Evolutionary conservation across 1,284 basidiomycete genomes (phyloP), one percentile per base, ranked within the genome.

Genomic region (Cryptococcus sp.): DNA sequence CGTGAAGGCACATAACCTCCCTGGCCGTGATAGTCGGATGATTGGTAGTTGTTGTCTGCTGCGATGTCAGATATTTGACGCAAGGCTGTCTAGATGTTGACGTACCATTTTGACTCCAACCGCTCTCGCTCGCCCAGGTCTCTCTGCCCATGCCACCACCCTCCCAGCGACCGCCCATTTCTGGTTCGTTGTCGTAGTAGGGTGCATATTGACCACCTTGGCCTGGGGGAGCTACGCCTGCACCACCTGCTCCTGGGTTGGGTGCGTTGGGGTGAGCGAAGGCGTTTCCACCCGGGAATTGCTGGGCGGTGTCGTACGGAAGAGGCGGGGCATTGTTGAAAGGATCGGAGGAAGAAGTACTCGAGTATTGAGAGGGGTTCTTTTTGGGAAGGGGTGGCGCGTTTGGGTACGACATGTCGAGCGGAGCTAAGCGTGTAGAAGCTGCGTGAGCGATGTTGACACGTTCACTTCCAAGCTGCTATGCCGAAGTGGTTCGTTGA

Each of bases 131-230:
- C 17, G 74, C 73, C 75, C 75, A 79, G 1, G 77, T 79, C 53
- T 78, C 77, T 31, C 71, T 60, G 16, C 69, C 78, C 67, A 71
- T 70, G 41, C 78, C 78, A 52, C 78, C 78, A n/a, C 75, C 75
- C 39, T 76, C 73, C 48, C 73, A 76, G 16, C 78, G 80, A 68
- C 88, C 87, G 62, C 83, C 81, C 75, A 84, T 80, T 66, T 89
- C 89, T 40, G 87, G 87, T 64, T 90, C 88, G 71, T 85, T 86
- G 81, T 91, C 89, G 69, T 88, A 85, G 74, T 88, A 88, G 71
- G 76, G 57, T 81, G 69, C 67, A 54, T 74, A 74, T 58, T 70
- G 75, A 5, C 70, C 69, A 48, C 55, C 64, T 53, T 66, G 59
- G 17, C 61, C 57, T 40, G 73, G 60, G 51, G 67, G 62, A 1